A percentile compares a stretch with the other conserved stretches of the same genome.
phyloP scores from a whole-genome alignment of 495 filamentous ascomycete genomes.

The Daldinia grandis region DNA sequence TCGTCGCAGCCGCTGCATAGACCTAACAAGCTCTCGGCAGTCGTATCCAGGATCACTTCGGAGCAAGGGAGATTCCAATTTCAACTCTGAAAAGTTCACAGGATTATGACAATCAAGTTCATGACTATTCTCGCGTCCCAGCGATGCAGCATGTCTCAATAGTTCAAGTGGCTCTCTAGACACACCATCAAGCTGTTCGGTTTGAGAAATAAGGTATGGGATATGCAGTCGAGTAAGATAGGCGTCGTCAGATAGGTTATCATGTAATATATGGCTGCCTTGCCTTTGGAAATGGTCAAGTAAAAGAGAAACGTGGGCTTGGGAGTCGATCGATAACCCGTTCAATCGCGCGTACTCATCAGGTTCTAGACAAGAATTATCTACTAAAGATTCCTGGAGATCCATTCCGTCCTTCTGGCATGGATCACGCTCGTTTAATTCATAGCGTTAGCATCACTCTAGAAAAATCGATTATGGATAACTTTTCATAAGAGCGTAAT shows the following conservation, averaged over 20 bases:
- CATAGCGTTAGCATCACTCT: not conserved
- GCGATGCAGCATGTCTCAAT: slow-evolving; percentile 34
- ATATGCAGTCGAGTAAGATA: slow-evolving; percentile 43
- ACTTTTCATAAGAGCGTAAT: too few relatives aligned
- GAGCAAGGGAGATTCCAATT: slow-evolving; percentile 63
- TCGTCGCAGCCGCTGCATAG: slow-evolving; percentile 45
- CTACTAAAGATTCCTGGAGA: slow-evolving; percentile 1
- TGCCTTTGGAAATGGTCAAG: slow-evolving; percentile 16
- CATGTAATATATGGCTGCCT: not conserved
- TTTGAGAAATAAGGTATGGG: slow-evolving; percentile 13
- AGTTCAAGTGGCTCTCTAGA: slow-evolving; percentile 39
- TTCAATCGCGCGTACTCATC: slow-evolving; percentile 56
- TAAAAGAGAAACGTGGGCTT: slow-evolving; percentile 23
- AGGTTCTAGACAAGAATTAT: slow-evolving; percentile 26
- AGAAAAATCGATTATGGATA: not conserved
- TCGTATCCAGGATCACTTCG: slow-evolving; percentile 59
- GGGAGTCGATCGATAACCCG: slow-evolving; percentile 51
- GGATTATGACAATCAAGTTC: slow-evolving; percentile 22
- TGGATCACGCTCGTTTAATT: not conserved
- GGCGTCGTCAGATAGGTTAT: slow-evolving; percentile 27
- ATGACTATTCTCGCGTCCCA: slow-evolving; percentile 15
- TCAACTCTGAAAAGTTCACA: slow-evolving; percentile 44
- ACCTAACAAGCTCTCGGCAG: slow-evolving; percentile 46
- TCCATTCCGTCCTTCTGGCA: not conserved
- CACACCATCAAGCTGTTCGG: slow-evolving; percentile 43